phyloP scores from a whole-genome alignment of 352 stramenopile genomes.

The Phytopythium helicoides region DNA sequence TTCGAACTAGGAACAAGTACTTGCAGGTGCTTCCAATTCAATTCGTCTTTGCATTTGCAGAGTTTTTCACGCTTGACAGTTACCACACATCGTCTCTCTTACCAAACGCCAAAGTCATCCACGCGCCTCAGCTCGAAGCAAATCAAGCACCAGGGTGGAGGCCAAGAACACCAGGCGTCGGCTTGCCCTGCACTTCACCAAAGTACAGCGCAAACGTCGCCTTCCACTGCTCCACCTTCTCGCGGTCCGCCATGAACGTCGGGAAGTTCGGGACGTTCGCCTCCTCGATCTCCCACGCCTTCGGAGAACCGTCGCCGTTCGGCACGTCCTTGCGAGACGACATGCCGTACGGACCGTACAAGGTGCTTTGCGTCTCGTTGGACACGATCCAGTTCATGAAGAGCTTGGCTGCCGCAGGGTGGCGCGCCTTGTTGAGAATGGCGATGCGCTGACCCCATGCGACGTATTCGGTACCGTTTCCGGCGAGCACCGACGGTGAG shows the following conservation, averaged over 20 bases:
- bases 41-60: too few relatives aligned
- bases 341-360: not conserved
- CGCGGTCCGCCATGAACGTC: constrained; percentile 50
- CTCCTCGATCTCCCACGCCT: constrained; percentile 1
- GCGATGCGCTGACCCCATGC: constrained; percentile 24
- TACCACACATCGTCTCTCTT: too few relatives aligned
- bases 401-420: constrained; percentile 15
- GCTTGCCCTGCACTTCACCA: constrained; percentile 42
- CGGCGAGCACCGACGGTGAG: too few relatives aligned
- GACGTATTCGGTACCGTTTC: too few relatives aligned
- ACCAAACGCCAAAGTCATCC: too few relatives aligned
- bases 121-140: too few relatives aligned
- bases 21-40: too few relatives aligned
- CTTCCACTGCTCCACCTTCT: constrained; percentile 32
- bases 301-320: not conserved
- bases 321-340: constrained; percentile 7
- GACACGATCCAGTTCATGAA: constrained; percentile 26
- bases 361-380: not conserved
- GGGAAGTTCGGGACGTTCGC: constrained; percentile 5
- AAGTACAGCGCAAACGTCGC: constrained; percentile 58
- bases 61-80: too few relatives aligned
- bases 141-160: constrained; percentile 38
- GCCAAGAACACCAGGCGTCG: constrained; percentile 31
- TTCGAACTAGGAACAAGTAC: too few relatives aligned
- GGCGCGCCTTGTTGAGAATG: constrained; percentile 16